phyloP scores from a whole-genome alignment of 2,329 filamentous ascomycete genomes.

The Ceratocystis variospora region DNA sequence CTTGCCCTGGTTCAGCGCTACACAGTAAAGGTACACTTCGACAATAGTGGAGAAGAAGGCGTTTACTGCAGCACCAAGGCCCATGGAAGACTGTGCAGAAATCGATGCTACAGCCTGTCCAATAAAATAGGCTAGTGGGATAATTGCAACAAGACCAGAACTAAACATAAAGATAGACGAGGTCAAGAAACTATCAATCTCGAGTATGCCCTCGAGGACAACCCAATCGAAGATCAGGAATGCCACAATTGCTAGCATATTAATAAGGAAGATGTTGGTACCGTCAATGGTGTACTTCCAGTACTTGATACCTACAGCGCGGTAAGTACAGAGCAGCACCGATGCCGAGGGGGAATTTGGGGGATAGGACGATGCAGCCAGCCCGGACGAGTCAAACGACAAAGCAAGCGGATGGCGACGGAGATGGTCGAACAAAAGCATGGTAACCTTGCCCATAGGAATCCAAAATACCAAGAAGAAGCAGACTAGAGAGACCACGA shows the following conservation, averaged over 20 bases:
- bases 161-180: conserved; percentile 76
- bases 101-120: conserved; percentile 97
- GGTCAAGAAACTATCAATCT: conserved; percentile 60
- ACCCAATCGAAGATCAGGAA: conserved; percentile 93
- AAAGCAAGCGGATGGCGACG: conserved; percentile 83
- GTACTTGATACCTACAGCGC: conserved; percentile 84
- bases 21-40: conserved; percentile 93
- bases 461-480: conserved; percentile 98
- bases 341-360: conserved; percentile 56
- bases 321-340: conserved; percentile 90
- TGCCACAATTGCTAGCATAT: conserved; percentile 81
- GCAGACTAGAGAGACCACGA: conserved; percentile 75
- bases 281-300: conserved; percentile 99
- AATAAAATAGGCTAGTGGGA: conserved; percentile 95
- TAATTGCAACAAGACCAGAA: conserved; percentile 76
- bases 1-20: conserved; percentile 85
- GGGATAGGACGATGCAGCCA: conserved; percentile 53
- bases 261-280: conserved; percentile 98
- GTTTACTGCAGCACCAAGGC: conserved; percentile 89
- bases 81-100: conserved; percentile 97
- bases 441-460: conserved; percentile 91
- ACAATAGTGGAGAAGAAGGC: conserved; percentile 97
- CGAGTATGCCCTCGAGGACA: conserved; percentile 55
- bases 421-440: conserved; percentile 80
- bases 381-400: conserved; percentile 78